phyloP scores from a whole-genome alignment of 495 filamentous ascomycete species.

The Podospora fimiseda region DNA sequence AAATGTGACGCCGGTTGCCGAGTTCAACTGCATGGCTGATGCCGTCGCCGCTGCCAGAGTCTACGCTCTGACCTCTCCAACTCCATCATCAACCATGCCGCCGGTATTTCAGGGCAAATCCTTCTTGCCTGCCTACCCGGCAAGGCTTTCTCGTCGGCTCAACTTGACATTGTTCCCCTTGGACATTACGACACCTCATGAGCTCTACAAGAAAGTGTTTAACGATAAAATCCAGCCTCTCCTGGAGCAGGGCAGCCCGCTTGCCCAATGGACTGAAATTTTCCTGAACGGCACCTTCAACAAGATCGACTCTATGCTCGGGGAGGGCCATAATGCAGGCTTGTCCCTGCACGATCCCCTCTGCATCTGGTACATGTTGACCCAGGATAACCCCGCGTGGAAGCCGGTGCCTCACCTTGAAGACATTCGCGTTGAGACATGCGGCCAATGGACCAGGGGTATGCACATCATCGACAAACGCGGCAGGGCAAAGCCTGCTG shows the following conservation, averaged over 20 bases:
- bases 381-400: constrained; percentile 46
- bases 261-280: constrained; percentile 73
- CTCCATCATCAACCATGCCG: constrained; percentile 63
- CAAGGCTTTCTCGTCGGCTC: constrained; percentile 55
- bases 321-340: constrained; percentile 46
- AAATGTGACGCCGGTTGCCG: constrained; percentile 72
- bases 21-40: constrained; percentile 84
- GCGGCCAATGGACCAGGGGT: constrained; percentile 90
- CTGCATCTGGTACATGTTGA: constrained; percentile 79
- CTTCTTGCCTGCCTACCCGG: constrained; percentile 59
- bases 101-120: constrained; percentile 38
- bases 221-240: constrained; percentile 44
- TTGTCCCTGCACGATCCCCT: constrained; percentile 84
- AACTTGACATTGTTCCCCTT: constrained; percentile 79
- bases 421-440: constrained; percentile 82
- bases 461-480: constrained; percentile 81
- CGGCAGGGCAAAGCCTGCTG: constrained; percentile 49
- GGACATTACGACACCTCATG: constrained; percentile 77
- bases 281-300: constrained; percentile 73
- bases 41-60: constrained; percentile 79
- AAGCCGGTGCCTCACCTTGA: constrained; percentile 40
- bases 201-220: constrained; percentile 57
- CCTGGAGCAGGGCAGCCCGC: constrained; percentile 56
- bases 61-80: constrained; percentile 80
- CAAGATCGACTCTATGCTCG: constrained; percentile 60